These are phyloP conservation scores for Tuber borchii DNA, from an alignment of 495 filamentous ascomycete genomes.

Conservation along the genomic window DNA sequence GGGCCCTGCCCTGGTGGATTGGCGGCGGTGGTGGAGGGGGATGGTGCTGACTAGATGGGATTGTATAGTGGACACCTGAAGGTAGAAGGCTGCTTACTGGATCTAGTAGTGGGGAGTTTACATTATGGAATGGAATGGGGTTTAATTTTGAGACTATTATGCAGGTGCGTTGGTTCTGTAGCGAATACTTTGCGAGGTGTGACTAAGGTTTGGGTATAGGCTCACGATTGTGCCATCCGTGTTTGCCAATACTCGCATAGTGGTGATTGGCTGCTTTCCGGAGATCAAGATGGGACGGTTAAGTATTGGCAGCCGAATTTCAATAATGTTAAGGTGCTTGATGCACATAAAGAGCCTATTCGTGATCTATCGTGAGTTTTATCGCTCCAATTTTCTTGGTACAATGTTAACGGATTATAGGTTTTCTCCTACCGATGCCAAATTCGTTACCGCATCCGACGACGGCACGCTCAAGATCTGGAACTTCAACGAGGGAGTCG, in stretches of 20 bases:
- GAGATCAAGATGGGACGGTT: slow-evolving; percentile 87
- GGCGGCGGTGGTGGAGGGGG: neutral
- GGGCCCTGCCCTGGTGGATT: neutral
- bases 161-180: slow-evolving; percentile 48
- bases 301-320: slow-evolving; percentile 99
- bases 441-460: slow-evolving; percentile 93
- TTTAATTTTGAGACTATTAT: slow-evolving; percentile 99
- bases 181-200: slow-evolving; percentile 2
- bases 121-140: slow-evolving; percentile 94
- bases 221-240: slow-evolving; percentile 88
- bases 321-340: slow-evolving; percentile 93
- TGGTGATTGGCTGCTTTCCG: slow-evolving; percentile 93
- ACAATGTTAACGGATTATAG: slow-evolving; percentile 5
- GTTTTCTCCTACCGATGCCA: slow-evolving; percentile 84
- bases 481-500: slow-evolving; percentile 80
- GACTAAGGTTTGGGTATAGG: slow-evolving; percentile 46
- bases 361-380: slow-evolving; percentile 63
- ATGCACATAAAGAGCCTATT: slow-evolving; percentile 82
- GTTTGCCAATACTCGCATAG: slow-evolving; percentile 83
- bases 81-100: slow-evolving; percentile 84
- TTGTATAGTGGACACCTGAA: slow-evolving; percentile 80
- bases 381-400: neutral
- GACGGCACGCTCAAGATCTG: slow-evolving; percentile 90
- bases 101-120: slow-evolving; percentile 94
- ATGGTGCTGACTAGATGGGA: neutral